Percentiles rank a stretch among this genome's conserved stretches.
Evolutionary conservation across 1,284 basidiomycete species (phyloP).

Genomic region (Trametes polyzona): DNA sequence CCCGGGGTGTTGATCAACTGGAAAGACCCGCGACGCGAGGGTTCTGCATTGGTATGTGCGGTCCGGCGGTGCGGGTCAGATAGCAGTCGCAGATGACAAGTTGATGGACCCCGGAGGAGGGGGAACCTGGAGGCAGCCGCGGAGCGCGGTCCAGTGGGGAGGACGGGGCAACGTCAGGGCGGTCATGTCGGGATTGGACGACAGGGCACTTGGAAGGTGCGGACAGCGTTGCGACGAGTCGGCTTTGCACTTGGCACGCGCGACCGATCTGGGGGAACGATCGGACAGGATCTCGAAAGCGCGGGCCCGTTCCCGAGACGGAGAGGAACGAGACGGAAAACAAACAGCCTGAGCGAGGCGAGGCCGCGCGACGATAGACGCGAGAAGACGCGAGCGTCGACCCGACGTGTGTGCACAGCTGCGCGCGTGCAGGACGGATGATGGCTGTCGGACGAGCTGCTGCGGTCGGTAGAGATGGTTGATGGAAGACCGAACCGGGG

Average conservation of each 20-base stretch:
- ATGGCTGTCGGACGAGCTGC: background rate
- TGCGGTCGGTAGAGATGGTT: background rate
- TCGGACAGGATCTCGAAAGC: background rate
- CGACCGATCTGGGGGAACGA: slow-evolving; percentile 17
- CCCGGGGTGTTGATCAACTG: background rate
- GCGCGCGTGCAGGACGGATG: background rate
- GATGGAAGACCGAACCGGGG: slow-evolving; percentile 1
- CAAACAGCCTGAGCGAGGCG: background rate
- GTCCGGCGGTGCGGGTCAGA: background rate
- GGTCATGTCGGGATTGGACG: background rate
- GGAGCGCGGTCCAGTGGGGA: too few relatives aligned
- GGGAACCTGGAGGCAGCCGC: too few relatives aligned
- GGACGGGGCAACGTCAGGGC: background rate
- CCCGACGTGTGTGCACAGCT: background rate
- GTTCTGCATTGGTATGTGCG: background rate
- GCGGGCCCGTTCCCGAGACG: background rate
- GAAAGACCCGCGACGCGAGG: background rate
- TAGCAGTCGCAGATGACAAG: background rate
- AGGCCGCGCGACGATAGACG: background rate
- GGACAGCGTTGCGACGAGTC: background rate
- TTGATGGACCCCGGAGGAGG: background rate
- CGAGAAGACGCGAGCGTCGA: background rate
- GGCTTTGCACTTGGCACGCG: background rate
- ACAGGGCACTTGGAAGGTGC: background rate
- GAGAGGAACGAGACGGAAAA: background rate